Evolutionary conservation across 106 monocot species (phyloP).

Genomic region (Dioscorea dumetorum): DNA sequence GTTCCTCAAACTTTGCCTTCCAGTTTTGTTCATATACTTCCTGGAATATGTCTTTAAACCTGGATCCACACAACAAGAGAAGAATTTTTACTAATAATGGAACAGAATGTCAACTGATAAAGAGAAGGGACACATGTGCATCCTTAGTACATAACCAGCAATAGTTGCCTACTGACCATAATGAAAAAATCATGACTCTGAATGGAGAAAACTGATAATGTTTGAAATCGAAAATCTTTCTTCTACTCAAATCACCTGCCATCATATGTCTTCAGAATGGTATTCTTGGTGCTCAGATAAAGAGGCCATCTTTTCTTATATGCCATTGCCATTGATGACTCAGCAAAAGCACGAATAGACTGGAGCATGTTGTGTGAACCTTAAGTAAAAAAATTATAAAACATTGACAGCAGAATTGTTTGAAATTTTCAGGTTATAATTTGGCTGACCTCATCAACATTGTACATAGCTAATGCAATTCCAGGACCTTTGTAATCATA

Average conservation of each 20-base stretch:
- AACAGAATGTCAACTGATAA: not conserved
- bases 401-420: not conserved
- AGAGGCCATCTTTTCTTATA: constrained; percentile 67
- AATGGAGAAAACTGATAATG: too few relatives aligned
- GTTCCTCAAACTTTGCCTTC: constrained; percentile 69
- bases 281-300: constrained; percentile 88
- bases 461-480: constrained; percentile 74
- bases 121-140: too few relatives aligned
- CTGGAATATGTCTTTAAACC: constrained; percentile 89
- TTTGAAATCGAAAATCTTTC: too few relatives aligned
- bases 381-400: not conserved
- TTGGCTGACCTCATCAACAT: constrained; percentile 65
- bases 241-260: constrained; percentile 36
- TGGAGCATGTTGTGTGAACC: constrained; percentile 19
- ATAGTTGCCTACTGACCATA: too few relatives aligned
- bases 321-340: constrained; percentile 87
- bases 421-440: not conserved
- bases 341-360: constrained; percentile 78
- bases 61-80: constrained; percentile 7
- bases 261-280: constrained; percentile 83
- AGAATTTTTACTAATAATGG: not conserved
- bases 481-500: constrained; percentile 77
- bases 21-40: constrained; percentile 82
- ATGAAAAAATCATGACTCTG: too few relatives aligned
- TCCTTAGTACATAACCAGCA: too few relatives aligned